Conservation (phyloP, 169 alveolate genomes). For the Plasmodium gonderi region DNA sequence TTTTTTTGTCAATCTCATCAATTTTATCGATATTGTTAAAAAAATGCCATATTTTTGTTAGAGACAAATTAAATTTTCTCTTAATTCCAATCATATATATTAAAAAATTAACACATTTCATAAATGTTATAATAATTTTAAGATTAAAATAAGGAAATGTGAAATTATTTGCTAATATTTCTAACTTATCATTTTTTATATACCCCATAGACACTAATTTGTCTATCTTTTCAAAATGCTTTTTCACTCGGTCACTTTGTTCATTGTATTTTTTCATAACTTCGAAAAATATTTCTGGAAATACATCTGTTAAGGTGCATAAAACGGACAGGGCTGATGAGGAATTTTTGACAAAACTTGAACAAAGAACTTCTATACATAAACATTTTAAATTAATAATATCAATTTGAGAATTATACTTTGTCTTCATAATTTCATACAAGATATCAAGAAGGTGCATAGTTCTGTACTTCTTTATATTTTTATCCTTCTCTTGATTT, state of each 20-base stretch:
- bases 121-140: slow-evolving; percentile 63
- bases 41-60: slow-evolving; percentile 57
- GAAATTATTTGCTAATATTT: slow-evolving; percentile 2
- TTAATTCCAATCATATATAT: slow-evolving; percentile 66
- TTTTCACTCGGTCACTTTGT: slow-evolving; percentile 17
- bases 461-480: slow-evolving; percentile 37
- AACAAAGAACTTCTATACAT: slow-evolving; percentile 61
- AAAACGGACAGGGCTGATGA: slow-evolving; percentile 69
- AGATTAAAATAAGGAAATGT: slow-evolving; percentile 10
- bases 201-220: slow-evolving; percentile 21
- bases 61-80: slow-evolving; percentile 61
- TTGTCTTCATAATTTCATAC: slow-evolving; percentile 60
- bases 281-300: slow-evolving; percentile 39
- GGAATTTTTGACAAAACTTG: slow-evolving; percentile 69
- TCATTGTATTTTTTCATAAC: slow-evolving; percentile 23
- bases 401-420: slow-evolving; percentile 42
- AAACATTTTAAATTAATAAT: slow-evolving; percentile 59
- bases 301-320: slow-evolving; percentile 42
- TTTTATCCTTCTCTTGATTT: slow-evolving; percentile 9
- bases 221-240: slow-evolving; percentile 35
- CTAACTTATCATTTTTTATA: background rate
- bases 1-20: slow-evolving; percentile 29
- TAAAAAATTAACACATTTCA: slow-evolving; percentile 63
- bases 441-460: slow-evolving; percentile 54
- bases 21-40: slow-evolving; percentile 60